Evolutionary conservation across 2,329 filamentous ascomycete genomes (phyloP).

Genomic region (Neofusicoccum kwambonambiense): DNA sequence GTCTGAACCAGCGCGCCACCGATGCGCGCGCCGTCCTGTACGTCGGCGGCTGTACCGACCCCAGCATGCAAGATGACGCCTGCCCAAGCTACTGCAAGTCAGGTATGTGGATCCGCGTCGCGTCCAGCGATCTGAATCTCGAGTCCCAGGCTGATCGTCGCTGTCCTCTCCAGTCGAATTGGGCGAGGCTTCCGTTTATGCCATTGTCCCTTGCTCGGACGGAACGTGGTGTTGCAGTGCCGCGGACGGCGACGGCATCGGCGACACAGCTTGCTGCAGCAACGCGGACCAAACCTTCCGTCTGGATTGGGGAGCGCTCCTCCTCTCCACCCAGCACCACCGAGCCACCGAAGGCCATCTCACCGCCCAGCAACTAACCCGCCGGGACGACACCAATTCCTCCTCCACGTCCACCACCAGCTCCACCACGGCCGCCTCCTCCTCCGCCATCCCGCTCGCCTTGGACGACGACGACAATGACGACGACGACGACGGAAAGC

Average conservation of each 20-base stretch:
- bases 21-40: not conserved
- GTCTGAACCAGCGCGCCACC: not conserved
- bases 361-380: not conserved
- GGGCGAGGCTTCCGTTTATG: not conserved
- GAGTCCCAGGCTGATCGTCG: not conserved
- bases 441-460: not conserved
- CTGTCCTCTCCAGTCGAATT: not conserved
- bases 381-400: not conserved
- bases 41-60: conserved; percentile 2
- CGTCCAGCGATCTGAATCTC: not conserved
- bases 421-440: not conserved
- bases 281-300: not conserved
- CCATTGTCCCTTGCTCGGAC: conserved; percentile 4
- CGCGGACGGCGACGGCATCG: not conserved
- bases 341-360: not conserved
- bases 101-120: conserved; percentile 4
- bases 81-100: conserved; percentile 8
- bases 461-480: not conserved
- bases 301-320: not conserved
- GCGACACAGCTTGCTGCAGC: conserved; percentile 2
- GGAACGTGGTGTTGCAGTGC: conserved; percentile 9
- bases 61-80: not conserved
- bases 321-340: not conserved
- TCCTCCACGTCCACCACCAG: not conserved
- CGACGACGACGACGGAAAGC: not conserved